phyloP scores from a whole-genome alignment of 2,329 filamentous ascomycete genomes.

The Trichoderma simmonsii region DNA sequence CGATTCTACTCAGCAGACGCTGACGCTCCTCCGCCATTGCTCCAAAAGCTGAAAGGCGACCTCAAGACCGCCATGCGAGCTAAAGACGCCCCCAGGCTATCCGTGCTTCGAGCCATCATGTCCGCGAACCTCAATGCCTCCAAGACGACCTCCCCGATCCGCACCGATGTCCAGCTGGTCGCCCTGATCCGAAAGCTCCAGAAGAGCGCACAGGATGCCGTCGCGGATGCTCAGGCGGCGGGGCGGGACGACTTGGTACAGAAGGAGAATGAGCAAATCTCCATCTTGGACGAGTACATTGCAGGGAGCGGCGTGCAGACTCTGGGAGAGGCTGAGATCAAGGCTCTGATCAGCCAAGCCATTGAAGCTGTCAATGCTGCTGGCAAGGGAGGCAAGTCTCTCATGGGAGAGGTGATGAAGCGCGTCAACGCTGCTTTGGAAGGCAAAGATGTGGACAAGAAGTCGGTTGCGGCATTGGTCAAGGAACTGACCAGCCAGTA shows the following conservation, averaged over 20 bases:
- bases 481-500: constrained; percentile 44
- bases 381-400: constrained; percentile 43
- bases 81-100: constrained; percentile 62
- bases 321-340: constrained; percentile 57
- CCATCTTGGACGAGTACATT: constrained; percentile 64
- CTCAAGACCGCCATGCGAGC: constrained; percentile 64
- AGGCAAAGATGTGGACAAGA: constrained; percentile 63
- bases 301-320: constrained; percentile 57
- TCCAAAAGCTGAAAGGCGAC: constrained; percentile 56
- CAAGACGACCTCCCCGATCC: constrained; percentile 68
- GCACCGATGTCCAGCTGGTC: constrained; percentile 67
- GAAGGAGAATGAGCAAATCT: constrained; percentile 65
- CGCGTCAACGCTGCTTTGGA: constrained; percentile 53
- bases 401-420: constrained; percentile 63
- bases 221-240: constrained; percentile 60
- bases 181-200: constrained; percentile 63
- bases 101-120: constrained; percentile 66
- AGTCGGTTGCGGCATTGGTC: constrained; percentile 57
- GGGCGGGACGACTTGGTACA: constrained; percentile 66
- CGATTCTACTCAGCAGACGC: constrained; percentile 35
- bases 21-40: constrained; percentile 43
- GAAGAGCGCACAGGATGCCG: constrained; percentile 55
- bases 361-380: constrained; percentile 50
- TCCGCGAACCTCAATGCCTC: constrained; percentile 70
- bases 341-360: constrained; percentile 48